Conservation (phyloP, 208 protist genomes). For the Wallacemonas sp. region DNA sequence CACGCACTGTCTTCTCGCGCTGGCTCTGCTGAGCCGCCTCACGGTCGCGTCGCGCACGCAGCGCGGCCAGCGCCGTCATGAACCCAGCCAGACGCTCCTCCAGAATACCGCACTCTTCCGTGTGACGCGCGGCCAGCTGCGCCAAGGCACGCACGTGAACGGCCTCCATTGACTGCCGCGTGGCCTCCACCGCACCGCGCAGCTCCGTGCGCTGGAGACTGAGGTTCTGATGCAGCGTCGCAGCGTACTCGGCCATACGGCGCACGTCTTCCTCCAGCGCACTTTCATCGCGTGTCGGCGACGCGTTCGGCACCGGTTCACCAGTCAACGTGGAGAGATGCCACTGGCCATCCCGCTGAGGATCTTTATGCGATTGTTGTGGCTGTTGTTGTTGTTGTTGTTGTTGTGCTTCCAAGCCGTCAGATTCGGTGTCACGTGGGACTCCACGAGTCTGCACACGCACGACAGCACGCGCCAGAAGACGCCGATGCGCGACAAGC, state of each 20-base stretch:
- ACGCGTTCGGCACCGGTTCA: background rate
- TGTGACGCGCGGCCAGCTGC: conserved; percentile 27
- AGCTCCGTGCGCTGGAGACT: conserved; percentile 4
- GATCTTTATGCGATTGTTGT: no score
- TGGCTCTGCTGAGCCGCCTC: background rate
- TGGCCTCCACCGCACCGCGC: conserved; percentile 1
- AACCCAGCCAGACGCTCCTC: background rate
- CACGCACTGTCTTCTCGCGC: background rate
- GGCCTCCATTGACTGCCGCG: conserved; percentile 18
- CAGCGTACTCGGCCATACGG: conserved; percentile 16
- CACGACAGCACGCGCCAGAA: background rate
- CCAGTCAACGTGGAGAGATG: no score
- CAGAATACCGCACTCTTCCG: conserved; percentile 17
- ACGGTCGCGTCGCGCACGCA: background rate
- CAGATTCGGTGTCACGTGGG: no score
- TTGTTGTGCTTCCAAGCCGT: no score
- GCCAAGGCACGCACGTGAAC: conserved; percentile 20
- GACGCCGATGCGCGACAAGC: conserved; percentile 11
- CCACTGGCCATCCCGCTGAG: no score
- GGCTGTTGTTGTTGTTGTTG: no score
- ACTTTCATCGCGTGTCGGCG: background rate
- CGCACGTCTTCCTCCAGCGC: background rate
- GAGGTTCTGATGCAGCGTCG: conserved; percentile 12
- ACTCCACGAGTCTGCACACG: no score
- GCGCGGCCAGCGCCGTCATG: background rate